Evolutionary conservation across 2,329 filamentous ascomycete species (phyloP), one percentile per base, ranked within the genome.

Genomic region (Penicillium sp.): DNA sequence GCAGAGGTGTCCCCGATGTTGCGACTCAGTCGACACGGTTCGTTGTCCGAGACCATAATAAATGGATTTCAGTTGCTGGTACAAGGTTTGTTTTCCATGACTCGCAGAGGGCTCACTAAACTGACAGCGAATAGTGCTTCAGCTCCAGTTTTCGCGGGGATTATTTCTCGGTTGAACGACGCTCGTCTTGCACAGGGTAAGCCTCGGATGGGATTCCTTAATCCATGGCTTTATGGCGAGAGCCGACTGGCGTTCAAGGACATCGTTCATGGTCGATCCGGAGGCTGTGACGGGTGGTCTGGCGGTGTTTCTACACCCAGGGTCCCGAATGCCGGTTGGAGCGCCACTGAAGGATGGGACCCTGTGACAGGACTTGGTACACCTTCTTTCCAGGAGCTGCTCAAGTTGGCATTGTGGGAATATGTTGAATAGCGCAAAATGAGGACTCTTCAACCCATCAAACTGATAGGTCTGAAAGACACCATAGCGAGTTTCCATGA

Each of bases 141-240:
- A 2, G 75, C 83, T 0, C 88, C 88, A 0, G 75, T 85, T 0
- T 81, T 87, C 46, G 85, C 86, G 0, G 80, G 80, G 13, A 79
- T 90, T 57, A 74, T 90, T 45, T 79, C 82, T 1, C 77, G 88
- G 36, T 69, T 90, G 47, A 90, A 90, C 65, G 83, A 86, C 55
- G 80, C 82, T 21, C 77, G 85, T 31, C 70, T 88, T 45, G 73
- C 79, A 14, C 73, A 75, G n/a, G 82, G 82, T 1, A 79, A 79
- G 65, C 67, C 79, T 6, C 64, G 75, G 0, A 70, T 87, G 62
- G 84, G 84, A 1, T 87, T 85, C 63, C 68, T 87, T 24, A 87
- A 87, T 66, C 83, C 84, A 1, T 84, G 81, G 80, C 70, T 87
- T 14, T 87, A 86, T 62, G 70, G 68, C 22, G 57, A 73, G 36